Evolutionary conservation across 2,329 filamentous ascomycete genomes (phyloP).

Genomic region (Cladophialophora bantiana): DNA sequence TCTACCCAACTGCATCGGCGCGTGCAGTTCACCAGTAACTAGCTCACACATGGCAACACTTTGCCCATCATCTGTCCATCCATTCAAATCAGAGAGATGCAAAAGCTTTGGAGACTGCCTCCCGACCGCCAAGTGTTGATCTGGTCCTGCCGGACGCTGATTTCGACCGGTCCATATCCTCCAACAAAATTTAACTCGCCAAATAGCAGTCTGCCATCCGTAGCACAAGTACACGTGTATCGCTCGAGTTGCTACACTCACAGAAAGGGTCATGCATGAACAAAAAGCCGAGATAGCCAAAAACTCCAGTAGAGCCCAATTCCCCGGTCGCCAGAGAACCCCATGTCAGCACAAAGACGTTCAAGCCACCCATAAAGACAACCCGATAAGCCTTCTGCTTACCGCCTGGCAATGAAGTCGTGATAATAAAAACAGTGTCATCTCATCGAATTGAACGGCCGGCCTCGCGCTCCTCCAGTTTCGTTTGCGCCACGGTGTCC

Average conservation of each 20-base stretch:
- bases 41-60: constrained; percentile 18
- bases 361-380: constrained; percentile 15
- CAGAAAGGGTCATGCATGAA: background rate
- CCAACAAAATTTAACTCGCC: constrained; percentile 6
- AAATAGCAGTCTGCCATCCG: constrained; percentile 29
- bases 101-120: constrained; percentile 1
- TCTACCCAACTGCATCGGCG: constrained; percentile 23
- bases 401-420: constrained; percentile 11
- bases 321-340: background rate
- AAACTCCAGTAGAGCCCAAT: background rate
- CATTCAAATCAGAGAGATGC: constrained; percentile 1
- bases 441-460: constrained; percentile 64
- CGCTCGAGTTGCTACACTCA: constrained; percentile 11
- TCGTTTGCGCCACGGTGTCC: constrained; percentile 81
- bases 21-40: constrained; percentile 13
- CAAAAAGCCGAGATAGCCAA: background rate
- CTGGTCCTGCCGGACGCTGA: constrained; percentile 8
- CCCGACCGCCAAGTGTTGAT: constrained; percentile 3
- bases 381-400: constrained; percentile 7
- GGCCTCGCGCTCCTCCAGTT: constrained; percentile 74
- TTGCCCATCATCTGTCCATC: constrained; percentile 12
- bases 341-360: constrained; percentile 10
- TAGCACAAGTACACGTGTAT: constrained; percentile 33
- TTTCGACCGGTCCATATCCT: constrained; percentile 10
- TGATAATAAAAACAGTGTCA: constrained; percentile 32